phyloP scores from a whole-genome alignment of 441 rosid species.

The Eruca vesicaria region DNA sequence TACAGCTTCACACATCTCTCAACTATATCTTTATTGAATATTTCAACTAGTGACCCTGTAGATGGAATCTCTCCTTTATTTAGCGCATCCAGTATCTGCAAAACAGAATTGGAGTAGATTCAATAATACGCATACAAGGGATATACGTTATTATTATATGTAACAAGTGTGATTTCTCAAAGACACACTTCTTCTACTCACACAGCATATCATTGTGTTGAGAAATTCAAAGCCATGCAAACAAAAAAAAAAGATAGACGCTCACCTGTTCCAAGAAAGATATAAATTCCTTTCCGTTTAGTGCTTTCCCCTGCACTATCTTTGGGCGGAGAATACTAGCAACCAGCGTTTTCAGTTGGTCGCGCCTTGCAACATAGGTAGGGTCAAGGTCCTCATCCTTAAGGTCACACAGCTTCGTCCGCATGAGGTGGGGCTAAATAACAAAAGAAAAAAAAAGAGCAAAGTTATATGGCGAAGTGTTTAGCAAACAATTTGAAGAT shows the following conservation, averaged over 20 bases:
- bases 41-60: constrained; percentile 97
- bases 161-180: constrained; percentile 1
- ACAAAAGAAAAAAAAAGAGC: constrained; percentile 21
- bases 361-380: constrained; percentile 73
- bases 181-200: no score
- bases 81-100: constrained; percentile 94
- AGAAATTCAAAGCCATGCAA: no score
- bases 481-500: not conserved
- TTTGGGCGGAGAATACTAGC: constrained; percentile 80
- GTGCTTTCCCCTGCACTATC: constrained; percentile 82
- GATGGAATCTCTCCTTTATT: constrained; percentile 99
- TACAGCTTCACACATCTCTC: constrained; percentile 85
- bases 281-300: constrained; percentile 92
- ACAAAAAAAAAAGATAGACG: no score
- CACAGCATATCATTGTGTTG: no score
- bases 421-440: constrained; percentile 92
- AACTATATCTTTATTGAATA: constrained; percentile 90
- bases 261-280: constrained; percentile 89
- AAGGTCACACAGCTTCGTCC: constrained; percentile 96
- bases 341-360: constrained; percentile 76
- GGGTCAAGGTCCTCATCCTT: constrained; percentile 91
- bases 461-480: constrained; percentile 1
- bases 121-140: not conserved
- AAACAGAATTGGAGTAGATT: constrained; percentile 27
- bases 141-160: no score